Conservation (phyloP, 2,329 filamentous ascomycete genomes). For the Diplodia mutila region DNA sequence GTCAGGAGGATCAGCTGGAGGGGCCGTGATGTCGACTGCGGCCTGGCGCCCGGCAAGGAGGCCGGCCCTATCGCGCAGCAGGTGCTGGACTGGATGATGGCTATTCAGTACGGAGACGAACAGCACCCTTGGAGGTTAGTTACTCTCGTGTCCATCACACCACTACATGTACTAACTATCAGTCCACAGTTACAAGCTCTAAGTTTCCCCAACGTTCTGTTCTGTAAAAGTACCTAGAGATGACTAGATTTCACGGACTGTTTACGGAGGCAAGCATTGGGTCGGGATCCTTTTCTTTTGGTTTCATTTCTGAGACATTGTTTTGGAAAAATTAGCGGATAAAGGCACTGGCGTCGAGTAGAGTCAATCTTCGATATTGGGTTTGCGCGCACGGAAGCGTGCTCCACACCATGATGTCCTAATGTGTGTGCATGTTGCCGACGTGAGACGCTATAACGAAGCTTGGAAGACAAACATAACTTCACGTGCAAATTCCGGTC, state of each 20-base stretch:
- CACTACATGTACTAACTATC: neutral
- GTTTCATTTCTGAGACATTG: neutral
- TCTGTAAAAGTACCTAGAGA: conserved; percentile 14
- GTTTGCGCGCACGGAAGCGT: conserved; percentile 15
- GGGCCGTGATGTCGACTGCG: conserved; percentile 79
- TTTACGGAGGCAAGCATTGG: conserved; percentile 7
- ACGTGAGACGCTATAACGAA: neutral
- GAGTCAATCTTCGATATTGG: conserved; percentile 7
- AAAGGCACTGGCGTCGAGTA: conserved; percentile 18
- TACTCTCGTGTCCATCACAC: neutral
- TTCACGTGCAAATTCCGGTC: neutral
- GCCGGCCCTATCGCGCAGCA: conserved; percentile 80
- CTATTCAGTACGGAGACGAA: conserved; percentile 91
- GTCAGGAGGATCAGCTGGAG: conserved; percentile 89
- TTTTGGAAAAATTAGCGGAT: neutral
- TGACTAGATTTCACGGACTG: conserved; percentile 7
- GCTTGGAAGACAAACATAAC: neutral
- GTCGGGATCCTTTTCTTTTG: neutral
- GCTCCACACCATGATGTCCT: conserved; percentile 9
- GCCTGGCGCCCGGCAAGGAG: conserved; percentile 78
- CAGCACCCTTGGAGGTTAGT: conserved; percentile 86
- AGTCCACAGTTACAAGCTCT: conserved; percentile 16
- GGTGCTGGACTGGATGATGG: conserved; percentile 98
- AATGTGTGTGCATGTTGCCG: neutral
- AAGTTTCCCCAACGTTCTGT: neutral